These are phyloP conservation scores for Neonectria sp. DNA, from an alignment of 2,329 filamentous ascomycete genomes.

Conservation along the genomic window DNA sequence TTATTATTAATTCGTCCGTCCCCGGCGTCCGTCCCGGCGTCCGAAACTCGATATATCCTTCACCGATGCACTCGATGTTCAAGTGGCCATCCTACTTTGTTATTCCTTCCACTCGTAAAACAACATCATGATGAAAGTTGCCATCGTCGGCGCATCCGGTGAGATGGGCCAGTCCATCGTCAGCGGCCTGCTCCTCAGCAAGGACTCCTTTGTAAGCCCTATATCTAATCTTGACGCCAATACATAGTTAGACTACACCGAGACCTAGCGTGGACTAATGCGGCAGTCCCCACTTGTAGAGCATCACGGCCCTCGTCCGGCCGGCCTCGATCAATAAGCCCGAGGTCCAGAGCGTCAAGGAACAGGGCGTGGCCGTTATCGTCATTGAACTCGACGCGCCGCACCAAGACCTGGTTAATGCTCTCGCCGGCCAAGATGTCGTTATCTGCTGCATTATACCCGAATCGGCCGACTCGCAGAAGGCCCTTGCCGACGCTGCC, in stretches of 20 bases:
- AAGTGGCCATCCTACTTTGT: too few relatives aligned
- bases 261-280: background rate
- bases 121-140: constrained; percentile 11
- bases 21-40: too few relatives aligned
- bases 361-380: constrained; percentile 6
- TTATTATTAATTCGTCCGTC: too few relatives aligned
- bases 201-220: constrained; percentile 1
- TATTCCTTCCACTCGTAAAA: background rate
- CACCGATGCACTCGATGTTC: too few relatives aligned
- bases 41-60: too few relatives aligned
- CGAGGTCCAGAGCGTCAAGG: background rate
- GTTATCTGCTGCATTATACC: constrained; percentile 8
- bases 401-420: constrained; percentile 2
- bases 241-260: too few relatives aligned
- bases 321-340: constrained; percentile 18
- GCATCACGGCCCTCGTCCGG: constrained; percentile 17
- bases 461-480: background rate
- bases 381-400: constrained; percentile 3
- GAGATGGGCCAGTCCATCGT: constrained; percentile 22
- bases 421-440: constrained; percentile 17
- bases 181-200: constrained; percentile 6
- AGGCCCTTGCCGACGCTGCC: constrained; percentile 19
- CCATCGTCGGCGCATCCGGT: constrained; percentile 25
- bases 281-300: background rate
- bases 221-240: background rate